Evolutionary conservation across 257 asterid genomes (phyloP), one percentile per base, ranked within the genome.

Genomic region (Solanum virginianum): DNA sequence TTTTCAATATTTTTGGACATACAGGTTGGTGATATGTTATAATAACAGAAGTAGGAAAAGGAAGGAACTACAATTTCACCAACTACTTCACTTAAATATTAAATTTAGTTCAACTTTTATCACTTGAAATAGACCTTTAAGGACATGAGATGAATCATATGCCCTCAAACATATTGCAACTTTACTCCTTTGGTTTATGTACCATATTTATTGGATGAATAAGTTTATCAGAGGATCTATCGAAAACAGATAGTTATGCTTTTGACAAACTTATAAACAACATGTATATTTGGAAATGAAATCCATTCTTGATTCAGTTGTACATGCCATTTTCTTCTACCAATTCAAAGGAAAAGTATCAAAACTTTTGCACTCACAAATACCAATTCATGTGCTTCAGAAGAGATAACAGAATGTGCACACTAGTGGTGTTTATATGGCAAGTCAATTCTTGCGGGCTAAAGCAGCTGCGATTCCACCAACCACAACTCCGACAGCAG

Each of bases 381-480:
- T 53, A 14, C 16, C 24, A 45, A 12, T 72, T n/a, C 81, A 72
- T 72, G 81, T 45, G 81, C 81, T 72, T 72, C 13, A n/a, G 3
- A 45, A 11, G 32, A 72, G 39, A 8, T 4, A n/a, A 47, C 80
- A 45, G 32, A 72, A 12, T 3, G 57, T 65, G 85, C 51, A 65
- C 60, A 51, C 20, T 49, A 20, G 68, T 26, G 0, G 32, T 41
- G 17, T 75, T 75, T 75, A 49, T 66, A 63, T 49, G 62, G 53
- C 39, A 32, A 8, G 24, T 95, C 93, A 95, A 80, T 94, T 94
- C 92, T 91, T 95, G 87, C 98, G 98, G 51, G 90, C 69, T 0
- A 94, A 70, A 41, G 92, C 94, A n/a, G 95, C 98, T 7, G 95
- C 94, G 65, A 95, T 86, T 43, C 98, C 98, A 75, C 98, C 98